A percentile compares a stretch with the other conserved stretches of the same genome.
phyloP scores from a whole-genome alignment of 2,329 filamentous ascomycete species.

The Colletotrichum sp. region DNA sequence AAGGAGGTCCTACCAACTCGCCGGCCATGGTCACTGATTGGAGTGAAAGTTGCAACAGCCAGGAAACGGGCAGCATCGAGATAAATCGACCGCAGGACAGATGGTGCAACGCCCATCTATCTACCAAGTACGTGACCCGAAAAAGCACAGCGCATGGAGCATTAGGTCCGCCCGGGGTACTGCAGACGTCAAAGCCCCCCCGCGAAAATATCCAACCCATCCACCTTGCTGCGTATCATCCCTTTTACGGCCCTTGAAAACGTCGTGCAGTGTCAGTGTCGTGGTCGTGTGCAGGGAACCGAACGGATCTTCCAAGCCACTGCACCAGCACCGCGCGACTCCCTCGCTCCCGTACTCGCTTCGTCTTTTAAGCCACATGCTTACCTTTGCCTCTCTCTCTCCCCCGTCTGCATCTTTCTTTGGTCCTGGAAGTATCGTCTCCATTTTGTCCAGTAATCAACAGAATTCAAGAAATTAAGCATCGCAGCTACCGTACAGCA shows the following conservation, averaged over 20 bases:
- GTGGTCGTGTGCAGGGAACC: neutral
- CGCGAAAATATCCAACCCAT: neutral
- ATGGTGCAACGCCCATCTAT: neutral
- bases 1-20: neutral
- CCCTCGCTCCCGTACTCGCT: neutral
- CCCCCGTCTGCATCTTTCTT: neutral
- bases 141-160: neutral
- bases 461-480: neutral
- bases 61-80: neutral
- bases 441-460: neutral
- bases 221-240: neutral
- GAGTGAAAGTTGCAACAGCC: neutral
- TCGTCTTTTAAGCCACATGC: conserved; percentile 2
- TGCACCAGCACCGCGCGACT: neutral
- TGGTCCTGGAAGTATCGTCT: neutral
- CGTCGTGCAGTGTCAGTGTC: neutral
- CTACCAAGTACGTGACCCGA: neutral
- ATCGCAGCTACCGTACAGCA: neutral
- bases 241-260: neutral
- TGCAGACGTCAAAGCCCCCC: conserved; percentile 5
- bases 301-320: neutral
- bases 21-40: neutral
- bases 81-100: neutral
- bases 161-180: conserved; percentile 4
- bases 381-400: neutral